Conservation (phyloP, 331 rosid species). For the Dryas integrifolia region DNA sequence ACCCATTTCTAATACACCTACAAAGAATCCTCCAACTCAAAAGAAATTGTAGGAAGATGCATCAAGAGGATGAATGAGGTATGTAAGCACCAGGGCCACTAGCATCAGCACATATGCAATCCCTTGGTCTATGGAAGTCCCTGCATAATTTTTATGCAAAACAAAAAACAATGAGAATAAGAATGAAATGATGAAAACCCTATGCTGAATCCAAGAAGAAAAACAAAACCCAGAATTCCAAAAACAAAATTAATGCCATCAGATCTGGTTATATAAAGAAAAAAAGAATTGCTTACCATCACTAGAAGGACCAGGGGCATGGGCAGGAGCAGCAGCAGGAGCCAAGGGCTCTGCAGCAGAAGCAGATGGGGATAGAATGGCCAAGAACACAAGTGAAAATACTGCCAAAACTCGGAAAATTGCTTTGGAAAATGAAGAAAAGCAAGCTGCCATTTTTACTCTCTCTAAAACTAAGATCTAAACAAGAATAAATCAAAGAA, state of each 20-base stretch:
- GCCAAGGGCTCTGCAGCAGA: constrained; percentile 35
- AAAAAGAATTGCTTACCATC: constrained; percentile 40
- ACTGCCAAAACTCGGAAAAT: constrained; percentile 28
- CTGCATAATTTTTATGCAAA: constrained; percentile 25
- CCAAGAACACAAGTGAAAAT: constrained; percentile 32
- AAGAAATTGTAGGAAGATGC: constrained; percentile 45
- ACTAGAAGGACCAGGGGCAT: constrained; percentile 38
- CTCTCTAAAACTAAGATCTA: background rate
- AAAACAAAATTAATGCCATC: background rate
- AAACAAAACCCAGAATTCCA: background rate
- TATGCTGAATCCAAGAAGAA: background rate
- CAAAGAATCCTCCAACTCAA: constrained; percentile 11
- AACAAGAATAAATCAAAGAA: background rate
- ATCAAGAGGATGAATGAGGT: constrained; percentile 75
- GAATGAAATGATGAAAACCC: background rate
- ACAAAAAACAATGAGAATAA: background rate
- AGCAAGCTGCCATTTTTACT: constrained; percentile 37
- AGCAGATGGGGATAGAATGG: constrained; percentile 38
- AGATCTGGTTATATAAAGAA: background rate
- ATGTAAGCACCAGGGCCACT: constrained; percentile 70
- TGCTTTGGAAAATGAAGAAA: constrained; percentile 23
- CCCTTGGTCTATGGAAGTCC: constrained; percentile 79
- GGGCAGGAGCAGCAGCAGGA: constrained; percentile 43
- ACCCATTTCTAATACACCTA: background rate
- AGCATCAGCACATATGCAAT: constrained; percentile 75